phyloP scores from a whole-genome alignment of 2,329 filamentous ascomycete genomes.

The Helotiales sp. region DNA sequence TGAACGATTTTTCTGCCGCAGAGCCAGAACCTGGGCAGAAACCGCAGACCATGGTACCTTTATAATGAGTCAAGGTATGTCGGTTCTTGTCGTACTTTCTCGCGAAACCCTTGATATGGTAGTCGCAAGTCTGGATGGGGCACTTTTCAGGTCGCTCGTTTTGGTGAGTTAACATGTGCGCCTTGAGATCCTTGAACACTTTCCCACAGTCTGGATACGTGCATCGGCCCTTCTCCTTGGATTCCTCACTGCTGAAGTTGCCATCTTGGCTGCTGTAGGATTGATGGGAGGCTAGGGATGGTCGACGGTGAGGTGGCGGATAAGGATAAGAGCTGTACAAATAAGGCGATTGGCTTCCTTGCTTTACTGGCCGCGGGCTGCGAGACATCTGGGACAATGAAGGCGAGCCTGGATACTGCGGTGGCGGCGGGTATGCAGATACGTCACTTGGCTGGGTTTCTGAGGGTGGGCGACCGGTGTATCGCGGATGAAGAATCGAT shows the following conservation, averaged over 20 bases:
- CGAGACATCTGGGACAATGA: slow-evolving; percentile 33
- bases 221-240: slow-evolving; percentile 43
- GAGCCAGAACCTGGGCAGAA: slow-evolving; percentile 91
- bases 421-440: slow-evolving; percentile 30
- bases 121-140: slow-evolving; percentile 89
- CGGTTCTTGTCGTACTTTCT: slow-evolving; percentile 98
- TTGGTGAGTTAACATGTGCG: slow-evolving; percentile 96
- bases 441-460: slow-evolving; percentile 26
- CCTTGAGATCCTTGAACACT: slow-evolving; percentile 66
- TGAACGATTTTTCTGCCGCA: slow-evolving; percentile 90
- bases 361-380: slow-evolving; percentile 30
- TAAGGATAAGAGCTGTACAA: slow-evolving; percentile 33
- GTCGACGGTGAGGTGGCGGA: slow-evolving; percentile 28
- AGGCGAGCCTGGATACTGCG: slow-evolving; percentile 34
- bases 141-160: slow-evolving; percentile 94
- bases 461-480: slow-evolving; percentile 26
- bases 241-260: slow-evolving; percentile 35
- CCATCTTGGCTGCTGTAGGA: slow-evolving; percentile 33
- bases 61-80: slow-evolving; percentile 95
- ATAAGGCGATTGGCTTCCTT: slow-evolving; percentile 35
- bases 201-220: slow-evolving; percentile 59
- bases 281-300: slow-evolving; percentile 31
- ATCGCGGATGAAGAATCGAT: slow-evolving; percentile 34
- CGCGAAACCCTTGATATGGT: slow-evolving; percentile 91
- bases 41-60: slow-evolving; percentile 95